Base-by-base conservation (phyloP, 441 rosid genomes). In the Jatropha podagrica region DNA sequence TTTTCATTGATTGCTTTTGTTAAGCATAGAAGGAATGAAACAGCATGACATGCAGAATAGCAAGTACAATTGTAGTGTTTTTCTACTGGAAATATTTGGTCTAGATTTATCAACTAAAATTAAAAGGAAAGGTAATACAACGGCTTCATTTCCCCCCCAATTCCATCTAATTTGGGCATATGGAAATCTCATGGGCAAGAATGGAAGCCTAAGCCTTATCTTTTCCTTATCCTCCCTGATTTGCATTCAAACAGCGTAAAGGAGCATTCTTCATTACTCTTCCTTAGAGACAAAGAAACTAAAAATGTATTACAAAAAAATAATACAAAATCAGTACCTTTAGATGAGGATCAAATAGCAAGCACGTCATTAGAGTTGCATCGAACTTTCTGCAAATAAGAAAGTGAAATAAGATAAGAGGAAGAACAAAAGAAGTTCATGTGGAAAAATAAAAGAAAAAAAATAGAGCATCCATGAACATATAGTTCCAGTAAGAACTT, bases 301-400 rank as follows among this genome's bases (percentile, higher is more conserved):
- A 8, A 20, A 73, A 52, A 15, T 52, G 51, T 8, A 51, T 38
- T 44, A 55, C 62, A 68, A 71, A 32, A 62, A 73, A 75, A 65
- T 74, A 63, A 40, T 62, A 69, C 41, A 56, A 73, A 74, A 69
- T 59, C 63, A 77, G 44, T 84, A 95, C 99, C 97, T 93, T 95
- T 74, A 89, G 77, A 83, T 86, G 83, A 71, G 98, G 98, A 87
- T 93, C 99, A 80, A 87, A 93, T 65, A 91, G 83, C 88, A 93
- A 82, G 87, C 96, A 88, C 73, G 93, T 81, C 97, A 95, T 90
- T 8, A 91, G 83, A 83, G 93, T 88, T 20, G 91, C 91, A 80
- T 93, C 97, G 78, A 80, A 89, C 81, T 86, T 95, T 88, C 97
- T 93, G 88, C 82, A 78, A 54, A 72, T 65, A 74, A 72, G 78